These are phyloP conservation scores for Protea cynaroides DNA, from an alignment of 164 flowering plant genomes.

Conservation along the genomic window DNA sequence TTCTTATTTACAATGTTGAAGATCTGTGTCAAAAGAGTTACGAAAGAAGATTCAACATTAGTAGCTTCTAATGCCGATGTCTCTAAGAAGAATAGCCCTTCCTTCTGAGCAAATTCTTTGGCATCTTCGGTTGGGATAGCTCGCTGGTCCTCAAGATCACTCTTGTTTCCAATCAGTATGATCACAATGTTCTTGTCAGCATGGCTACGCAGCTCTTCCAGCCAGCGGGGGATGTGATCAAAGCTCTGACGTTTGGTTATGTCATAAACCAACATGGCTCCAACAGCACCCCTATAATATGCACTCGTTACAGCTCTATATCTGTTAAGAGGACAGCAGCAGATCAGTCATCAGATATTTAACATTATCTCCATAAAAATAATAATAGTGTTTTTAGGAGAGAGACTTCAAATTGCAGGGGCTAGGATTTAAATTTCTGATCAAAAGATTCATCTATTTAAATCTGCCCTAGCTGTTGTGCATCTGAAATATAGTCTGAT, in stretches of 20 bases:
- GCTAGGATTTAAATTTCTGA: too few species aligned
- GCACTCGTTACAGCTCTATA: slow-evolving; percentile 87
- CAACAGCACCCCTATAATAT: slow-evolving; percentile 83
- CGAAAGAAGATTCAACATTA: slow-evolving; percentile 66
- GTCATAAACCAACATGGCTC: slow-evolving; percentile 83
- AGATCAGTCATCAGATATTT: neutral
- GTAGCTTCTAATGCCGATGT: slow-evolving; percentile 77
- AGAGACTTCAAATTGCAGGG: too few species aligned
- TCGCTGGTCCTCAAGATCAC: slow-evolving; percentile 62
- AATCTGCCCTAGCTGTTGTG: too few species aligned
- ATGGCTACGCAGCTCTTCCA: slow-evolving; percentile 75
- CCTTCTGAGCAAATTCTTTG: slow-evolving; percentile 71
- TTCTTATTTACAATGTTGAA: slow-evolving; percentile 73
- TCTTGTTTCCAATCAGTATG: slow-evolving; percentile 69
- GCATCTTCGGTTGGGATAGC: slow-evolving; percentile 80
- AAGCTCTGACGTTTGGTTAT: slow-evolving; percentile 72
- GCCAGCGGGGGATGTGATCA: slow-evolving; percentile 87
- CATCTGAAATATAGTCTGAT: too few species aligned
- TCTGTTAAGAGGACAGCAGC: slow-evolving; percentile 27
- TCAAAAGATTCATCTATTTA: too few species aligned
- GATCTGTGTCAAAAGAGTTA: slow-evolving; percentile 66
- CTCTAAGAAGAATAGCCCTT: slow-evolving; percentile 78
- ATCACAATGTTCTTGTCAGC: slow-evolving; percentile 91
- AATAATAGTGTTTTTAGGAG: neutral
- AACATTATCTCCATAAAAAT: neutral